Conservation (phyloP, 2,329 filamentous ascomycete species). For the Cryphonectria carpinicola region DNA sequence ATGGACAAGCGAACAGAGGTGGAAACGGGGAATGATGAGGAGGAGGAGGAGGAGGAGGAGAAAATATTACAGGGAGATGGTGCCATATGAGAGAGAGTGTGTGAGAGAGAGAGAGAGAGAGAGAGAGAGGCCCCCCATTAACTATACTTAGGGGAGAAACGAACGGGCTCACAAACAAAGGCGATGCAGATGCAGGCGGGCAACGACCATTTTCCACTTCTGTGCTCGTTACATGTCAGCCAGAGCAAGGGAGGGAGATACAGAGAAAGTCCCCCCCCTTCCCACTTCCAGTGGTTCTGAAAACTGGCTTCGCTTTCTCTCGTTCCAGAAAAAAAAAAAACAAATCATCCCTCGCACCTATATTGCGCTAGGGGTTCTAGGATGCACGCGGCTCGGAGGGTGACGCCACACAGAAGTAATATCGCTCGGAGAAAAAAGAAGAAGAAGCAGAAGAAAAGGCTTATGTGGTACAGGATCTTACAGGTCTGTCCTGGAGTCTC, state of each 20-base stretch:
- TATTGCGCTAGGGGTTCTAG: too few relatives aligned
- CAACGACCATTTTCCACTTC: too few relatives aligned
- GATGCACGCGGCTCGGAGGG: neutral
- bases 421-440: conserved; percentile 10
- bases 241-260: too few relatives aligned
- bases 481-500: neutral
- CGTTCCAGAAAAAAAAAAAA: too few relatives aligned
- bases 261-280: neutral
- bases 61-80: neutral
- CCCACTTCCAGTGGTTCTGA: neutral
- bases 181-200: neutral
- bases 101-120: neutral
- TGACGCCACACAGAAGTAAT: neutral
- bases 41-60: neutral
- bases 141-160: neutral
- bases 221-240: neutral
- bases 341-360: too few relatives aligned
- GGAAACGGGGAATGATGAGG: neutral
- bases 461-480: neutral
- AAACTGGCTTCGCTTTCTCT: neutral
- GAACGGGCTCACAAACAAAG: neutral
- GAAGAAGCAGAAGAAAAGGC: neutral
- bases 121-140: neutral
- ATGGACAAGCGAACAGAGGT: neutral
- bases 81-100: too few relatives aligned